Base-by-base conservation (phyloP, 441 rosid species). In the Isatis lusitanica region DNA sequence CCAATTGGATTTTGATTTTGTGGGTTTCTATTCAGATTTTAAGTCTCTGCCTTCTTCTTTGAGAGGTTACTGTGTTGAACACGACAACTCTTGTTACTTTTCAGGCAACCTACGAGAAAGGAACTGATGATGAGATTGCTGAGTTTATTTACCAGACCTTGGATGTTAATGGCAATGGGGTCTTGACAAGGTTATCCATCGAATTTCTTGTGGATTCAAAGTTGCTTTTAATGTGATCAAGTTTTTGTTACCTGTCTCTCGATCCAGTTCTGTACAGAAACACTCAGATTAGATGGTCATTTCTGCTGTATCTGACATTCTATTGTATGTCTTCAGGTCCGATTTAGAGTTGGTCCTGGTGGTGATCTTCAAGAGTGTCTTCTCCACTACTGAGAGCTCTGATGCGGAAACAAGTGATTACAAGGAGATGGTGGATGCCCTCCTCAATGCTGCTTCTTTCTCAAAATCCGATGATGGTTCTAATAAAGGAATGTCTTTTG, bases 61-160 rank as follows among this genome's bases (percentile, higher is more conserved):
- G 10, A 74, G 40, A 53, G 51, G 21, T 66, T 47, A 4, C 5
- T 69, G 71, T 70, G 9, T n/a, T 63, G 42, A 30, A 4, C 9
- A 15, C 15, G 24, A 12, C 35, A 18, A 47, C 21, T 58, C 10
- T 26, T 38, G 44, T 69, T 75, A 39, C 16, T 11, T 43, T 76
- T 75, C 82, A 90, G 97, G 93, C 89, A 12, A 76, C 82, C 63
- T 94, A 90, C 62, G 95, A 87, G 84, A 91, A 91, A 79, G 98
- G 96, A 71, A 81, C 97, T 7, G 80, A 79, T 76, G 87, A 86
- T 80, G 97, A 94, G 28, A 91, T 90, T 80, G 91, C 88, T 61
- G 92, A 94, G 79, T 94, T 90, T 76, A 79, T 91, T 43, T 87
- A 82, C 80, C 87, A 83, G 80, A 80, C 90, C 50, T 70, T 91